phyloP scores from a whole-genome alignment of 2,329 filamentous ascomycete species.

The Beauveria varroae region DNA sequence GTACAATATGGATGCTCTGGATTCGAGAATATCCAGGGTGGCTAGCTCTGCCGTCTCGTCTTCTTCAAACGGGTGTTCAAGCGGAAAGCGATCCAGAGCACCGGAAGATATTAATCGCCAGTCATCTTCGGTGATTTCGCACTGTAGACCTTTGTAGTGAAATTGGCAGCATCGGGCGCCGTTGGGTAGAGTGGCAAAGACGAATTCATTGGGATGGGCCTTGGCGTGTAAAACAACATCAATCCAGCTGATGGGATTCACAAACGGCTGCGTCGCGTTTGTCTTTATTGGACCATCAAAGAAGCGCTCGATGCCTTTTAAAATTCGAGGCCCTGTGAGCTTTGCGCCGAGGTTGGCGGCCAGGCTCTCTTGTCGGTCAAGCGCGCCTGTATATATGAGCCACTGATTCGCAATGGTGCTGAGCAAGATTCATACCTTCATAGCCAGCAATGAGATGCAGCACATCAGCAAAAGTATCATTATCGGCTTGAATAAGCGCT shows the following conservation, averaged over 20 bases:
- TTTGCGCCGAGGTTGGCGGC: slow-evolving; percentile 79
- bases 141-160: slow-evolving; percentile 68
- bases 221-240: slow-evolving; percentile 82
- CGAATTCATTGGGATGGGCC: slow-evolving; percentile 71
- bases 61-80: slow-evolving; percentile 72
- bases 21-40: slow-evolving; percentile 76
- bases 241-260: slow-evolving; percentile 65
- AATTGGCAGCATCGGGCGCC: slow-evolving; percentile 72
- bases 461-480: slow-evolving; percentile 66
- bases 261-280: slow-evolving; percentile 46
- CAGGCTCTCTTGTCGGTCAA: slow-evolving; percentile 79
- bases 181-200: slow-evolving; percentile 59
- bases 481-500: slow-evolving; percentile 44
- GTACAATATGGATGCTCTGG: slow-evolving; percentile 67
- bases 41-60: slow-evolving; percentile 81
- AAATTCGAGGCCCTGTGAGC: slow-evolving; percentile 70
- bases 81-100: slow-evolving; percentile 70
- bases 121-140: slow-evolving; percentile 84
- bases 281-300: slow-evolving; percentile 71
- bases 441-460: slow-evolving; percentile 69
- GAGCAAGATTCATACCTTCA: slow-evolving; percentile 41
- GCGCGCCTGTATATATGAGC: slow-evolving; percentile 47
- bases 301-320: slow-evolving; percentile 78
- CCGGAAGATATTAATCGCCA: slow-evolving; percentile 78
- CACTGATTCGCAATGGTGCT: slow-evolving; percentile 11